phyloP scores from a whole-genome alignment of 2,329 filamentous ascomycete species.

The Talaromyces islandicus region DNA sequence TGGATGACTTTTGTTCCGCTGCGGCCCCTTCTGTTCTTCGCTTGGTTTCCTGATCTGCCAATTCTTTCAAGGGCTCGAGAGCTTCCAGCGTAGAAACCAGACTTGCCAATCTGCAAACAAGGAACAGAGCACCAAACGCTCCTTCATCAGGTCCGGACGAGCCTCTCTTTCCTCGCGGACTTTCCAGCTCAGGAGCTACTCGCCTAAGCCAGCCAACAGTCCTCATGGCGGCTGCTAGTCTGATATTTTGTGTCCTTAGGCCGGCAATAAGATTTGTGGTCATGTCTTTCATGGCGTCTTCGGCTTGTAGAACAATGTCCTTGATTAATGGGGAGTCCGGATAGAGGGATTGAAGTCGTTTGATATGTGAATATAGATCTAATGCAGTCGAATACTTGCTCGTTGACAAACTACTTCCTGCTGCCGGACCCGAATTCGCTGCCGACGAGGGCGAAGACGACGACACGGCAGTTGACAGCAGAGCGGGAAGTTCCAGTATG shows the following conservation, averaged over 20 bases:
- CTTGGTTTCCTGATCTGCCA: constrained; percentile 78
- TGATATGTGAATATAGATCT: constrained; percentile 90
- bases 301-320: constrained; percentile 69
- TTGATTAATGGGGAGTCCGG: constrained; percentile 69
- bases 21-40: constrained; percentile 32
- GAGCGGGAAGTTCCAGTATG: constrained; percentile 79
- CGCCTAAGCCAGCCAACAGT: constrained; percentile 87
- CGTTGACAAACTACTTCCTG: constrained; percentile 39
- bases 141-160: constrained; percentile 48
- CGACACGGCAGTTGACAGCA: constrained; percentile 68
- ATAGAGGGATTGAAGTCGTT: constrained; percentile 75
- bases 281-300: constrained; percentile 83
- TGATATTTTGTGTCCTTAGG: constrained; percentile 70
- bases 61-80: constrained; percentile 73
- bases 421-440: constrained; percentile 30
- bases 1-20: constrained; percentile 14
- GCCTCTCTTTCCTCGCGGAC: constrained; percentile 23
- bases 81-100: constrained; percentile 75
- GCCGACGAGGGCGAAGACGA: constrained; percentile 30
- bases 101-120: constrained; percentile 78
- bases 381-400: constrained; percentile 83
- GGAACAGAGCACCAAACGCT: constrained; percentile 73
- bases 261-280: constrained; percentile 74
- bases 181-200: constrained; percentile 73
- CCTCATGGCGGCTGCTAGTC: constrained; percentile 82